Percentiles rank a stretch among this genome's conserved stretches.
phyloP scores from a whole-genome alignment of 169 alveolate genomes.

The Cryptosporidium ryanae region DNA sequence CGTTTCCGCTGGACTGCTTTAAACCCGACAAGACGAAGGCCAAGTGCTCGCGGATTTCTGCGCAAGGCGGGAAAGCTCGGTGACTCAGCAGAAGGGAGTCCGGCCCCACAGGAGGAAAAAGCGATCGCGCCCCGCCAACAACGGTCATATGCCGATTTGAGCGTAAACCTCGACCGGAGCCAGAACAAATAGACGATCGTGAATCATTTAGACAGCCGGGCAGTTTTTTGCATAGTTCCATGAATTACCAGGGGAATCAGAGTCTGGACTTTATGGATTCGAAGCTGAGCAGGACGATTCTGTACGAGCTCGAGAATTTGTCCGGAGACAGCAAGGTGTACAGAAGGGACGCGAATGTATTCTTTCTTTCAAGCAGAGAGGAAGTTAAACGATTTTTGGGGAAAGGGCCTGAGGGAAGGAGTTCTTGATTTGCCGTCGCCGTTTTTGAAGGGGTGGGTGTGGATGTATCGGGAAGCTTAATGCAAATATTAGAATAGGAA shows the following conservation, averaged over 20 bases:
- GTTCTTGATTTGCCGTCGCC: background rate
- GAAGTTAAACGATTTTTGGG: slow-evolving; percentile 44
- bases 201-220: too few relatives aligned
- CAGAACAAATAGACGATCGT: background rate
- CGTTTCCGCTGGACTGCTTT: too few relatives aligned
- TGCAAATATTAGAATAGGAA: background rate
- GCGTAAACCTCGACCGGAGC: too few relatives aligned
- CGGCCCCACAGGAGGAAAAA: too few relatives aligned
- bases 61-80: too few relatives aligned
- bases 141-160: too few relatives aligned
- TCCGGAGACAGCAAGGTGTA: slow-evolving; percentile 51
- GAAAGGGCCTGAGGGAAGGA: background rate
- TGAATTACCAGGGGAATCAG: slow-evolving; percentile 6
- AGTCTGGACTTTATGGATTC: background rate
- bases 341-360: slow-evolving; percentile 63
- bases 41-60: too few relatives aligned
- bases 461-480: background rate
- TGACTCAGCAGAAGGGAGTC: too few relatives aligned
- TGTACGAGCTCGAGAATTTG: slow-evolving; percentile 55
- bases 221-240: slow-evolving; percentile 12
- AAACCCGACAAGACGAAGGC: too few relatives aligned
- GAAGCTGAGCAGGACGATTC: slow-evolving; percentile 28
- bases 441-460: background rate
- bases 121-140: too few relatives aligned
- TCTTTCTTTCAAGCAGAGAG: slow-evolving; percentile 62